These are phyloP conservation scores for Nectriaceae sp. DNA, from an alignment of 2,329 filamentous ascomycete species.

Conservation along the genomic window DNA sequence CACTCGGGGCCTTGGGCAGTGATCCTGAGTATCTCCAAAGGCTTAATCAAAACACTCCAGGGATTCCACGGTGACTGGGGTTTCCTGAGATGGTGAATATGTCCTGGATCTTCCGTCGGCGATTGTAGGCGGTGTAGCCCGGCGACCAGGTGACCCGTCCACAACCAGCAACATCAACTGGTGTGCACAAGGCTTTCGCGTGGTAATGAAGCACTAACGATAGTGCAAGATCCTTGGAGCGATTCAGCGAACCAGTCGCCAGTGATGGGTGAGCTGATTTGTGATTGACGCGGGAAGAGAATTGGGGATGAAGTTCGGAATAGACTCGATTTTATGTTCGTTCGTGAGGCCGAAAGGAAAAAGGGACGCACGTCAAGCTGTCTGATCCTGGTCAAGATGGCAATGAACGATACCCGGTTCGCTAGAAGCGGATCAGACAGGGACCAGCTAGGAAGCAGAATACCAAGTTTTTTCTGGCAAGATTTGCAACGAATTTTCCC, in stretches of 20 bases:
- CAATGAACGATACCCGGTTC: conserved; percentile 28
- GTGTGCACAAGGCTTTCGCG: conserved; percentile 24
- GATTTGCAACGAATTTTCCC: conserved; percentile 33
- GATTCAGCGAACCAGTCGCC: conserved; percentile 30
- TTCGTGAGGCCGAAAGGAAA: conserved; percentile 31
- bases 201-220: conserved; percentile 29
- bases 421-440: conserved; percentile 30
- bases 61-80: conserved; percentile 32
- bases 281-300: conserved; percentile 22
- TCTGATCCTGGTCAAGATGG: conserved; percentile 26
- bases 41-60: conserved; percentile 25
- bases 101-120: conserved; percentile 28
- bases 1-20: conserved; percentile 33
- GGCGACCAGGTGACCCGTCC: conserved; percentile 28
- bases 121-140: conserved; percentile 33
- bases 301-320: conserved; percentile 24
- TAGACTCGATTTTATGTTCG: conserved; percentile 31
- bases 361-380: conserved; percentile 30
- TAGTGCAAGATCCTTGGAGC: conserved; percentile 25
- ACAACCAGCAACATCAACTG: conserved; percentile 25
- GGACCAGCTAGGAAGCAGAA: conserved; percentile 30
- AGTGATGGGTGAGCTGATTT: conserved; percentile 23
- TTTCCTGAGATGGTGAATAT: conserved; percentile 29
- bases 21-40: conserved; percentile 32
- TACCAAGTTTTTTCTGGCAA: conserved; percentile 28